Conservation (phyloP, 306 rosid genomes). For the Dicorynia guianensis region DNA sequence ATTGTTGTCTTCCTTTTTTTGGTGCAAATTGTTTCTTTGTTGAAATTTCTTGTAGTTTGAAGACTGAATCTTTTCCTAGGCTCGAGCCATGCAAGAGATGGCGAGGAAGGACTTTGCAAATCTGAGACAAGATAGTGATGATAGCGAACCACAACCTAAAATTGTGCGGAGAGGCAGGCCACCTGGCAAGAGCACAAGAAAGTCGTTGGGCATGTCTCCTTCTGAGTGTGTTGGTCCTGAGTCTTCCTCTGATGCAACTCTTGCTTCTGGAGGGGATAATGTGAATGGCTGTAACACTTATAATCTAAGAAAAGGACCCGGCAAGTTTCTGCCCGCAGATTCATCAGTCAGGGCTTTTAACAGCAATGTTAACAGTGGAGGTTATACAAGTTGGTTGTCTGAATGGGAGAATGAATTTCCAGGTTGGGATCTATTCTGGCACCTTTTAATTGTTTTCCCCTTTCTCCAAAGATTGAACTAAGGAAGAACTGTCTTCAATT, state of each 20-base stretch:
- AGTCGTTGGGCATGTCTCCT: constrained; percentile 56
- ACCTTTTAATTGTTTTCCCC: constrained; percentile 19
- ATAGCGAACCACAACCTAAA: constrained; percentile 70
- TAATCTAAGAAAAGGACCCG: constrained; percentile 71
- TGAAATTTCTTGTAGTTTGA: constrained; percentile 26
- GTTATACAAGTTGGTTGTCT: constrained; percentile 61
- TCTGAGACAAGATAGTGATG: constrained; percentile 84
- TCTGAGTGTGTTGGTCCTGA: constrained; percentile 61
- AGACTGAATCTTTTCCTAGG: constrained; percentile 53
- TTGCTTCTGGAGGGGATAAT: constrained; percentile 74
- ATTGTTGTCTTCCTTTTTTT: constrained; percentile 7
- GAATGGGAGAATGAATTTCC: constrained; percentile 97
- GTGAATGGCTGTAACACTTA: constrained; percentile 62
- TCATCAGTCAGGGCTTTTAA: constrained; percentile 51
- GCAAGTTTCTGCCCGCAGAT: constrained; percentile 59
- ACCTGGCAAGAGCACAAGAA: constrained; percentile 73
- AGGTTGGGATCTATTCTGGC: constrained; percentile 44
- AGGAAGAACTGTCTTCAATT: constrained; percentile 4
- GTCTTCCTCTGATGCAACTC: constrained; percentile 65
- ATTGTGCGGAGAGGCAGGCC: constrained; percentile 90
- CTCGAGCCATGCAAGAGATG: constrained; percentile 87
- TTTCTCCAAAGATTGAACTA: constrained; percentile 5
- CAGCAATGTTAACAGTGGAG: constrained; percentile 56
- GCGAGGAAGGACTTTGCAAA: constrained; percentile 89
- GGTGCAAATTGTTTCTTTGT: no score